Evolutionary conservation across 169 alveolate species (phyloP), one percentile per base, ranked within the genome.

Genomic region (Plasmodium adleri): DNA sequence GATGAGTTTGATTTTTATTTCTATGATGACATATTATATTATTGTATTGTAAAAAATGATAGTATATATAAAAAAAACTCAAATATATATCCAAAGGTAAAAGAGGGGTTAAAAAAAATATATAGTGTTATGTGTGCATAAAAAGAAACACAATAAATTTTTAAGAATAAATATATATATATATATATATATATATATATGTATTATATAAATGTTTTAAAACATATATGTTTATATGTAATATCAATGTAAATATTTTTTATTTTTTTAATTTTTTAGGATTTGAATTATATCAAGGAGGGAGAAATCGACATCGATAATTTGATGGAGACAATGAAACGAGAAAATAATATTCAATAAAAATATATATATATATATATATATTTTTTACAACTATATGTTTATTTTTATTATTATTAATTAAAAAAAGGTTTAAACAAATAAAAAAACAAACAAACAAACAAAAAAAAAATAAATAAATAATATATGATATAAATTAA

Each of bases 231-330:
- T 28, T 3, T 28, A 28, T 28, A 28, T 28, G 5, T 28, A 28
- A 58, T 17, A 3, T 17, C 5, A 12, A 59, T 59, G 6, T 4
- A 59, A 12, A 13, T 52, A 26, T 54, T 20, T 17, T 71, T 24
- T 20, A 54, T 76, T 47, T 68, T 63, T 24, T 17, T 32, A 3
- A 10, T 56, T 6, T 1, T 39, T 2, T 49, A 80, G 90, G 90
- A 80, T 39, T 49, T 80, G 20, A 66, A 56, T 52, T 80, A 80
- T 58, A 60, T 80, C 63, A 80, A 68, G 45, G 90, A 80, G 3
- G 90, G 90, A 12, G 90, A 80, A 80, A 80, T 80, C 43, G 90
- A 80, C 72, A 80, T 80, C 1, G 90, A 80, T 47, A 66, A 24
- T 56, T 49, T 80, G 56, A 54, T 80, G 54, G 63, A 80, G 24